Evolutionary conservation across 306 rosid genomes (phyloP).

Genomic region (Vigna unguiculata): DNA sequence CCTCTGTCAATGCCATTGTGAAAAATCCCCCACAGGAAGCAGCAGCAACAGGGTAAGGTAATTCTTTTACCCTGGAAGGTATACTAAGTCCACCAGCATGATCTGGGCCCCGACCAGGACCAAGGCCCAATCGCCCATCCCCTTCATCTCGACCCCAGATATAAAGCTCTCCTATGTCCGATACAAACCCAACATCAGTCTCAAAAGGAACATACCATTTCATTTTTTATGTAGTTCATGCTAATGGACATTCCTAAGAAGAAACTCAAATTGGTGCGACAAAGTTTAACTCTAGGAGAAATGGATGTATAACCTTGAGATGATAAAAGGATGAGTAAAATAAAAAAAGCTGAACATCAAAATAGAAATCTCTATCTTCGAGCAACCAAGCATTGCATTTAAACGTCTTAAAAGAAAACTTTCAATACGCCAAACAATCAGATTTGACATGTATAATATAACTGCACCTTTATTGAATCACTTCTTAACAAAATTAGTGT

Average conservation of each 20-base stretch:
- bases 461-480: slow-evolving; percentile 21
- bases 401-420: background rate
- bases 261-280: slow-evolving; percentile 5
- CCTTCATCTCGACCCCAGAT: slow-evolving; percentile 98
- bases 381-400: slow-evolving; percentile 11
- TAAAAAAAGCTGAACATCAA: slow-evolving; percentile 14
- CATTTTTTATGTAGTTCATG: slow-evolving; percentile 6
- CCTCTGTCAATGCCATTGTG: slow-evolving; percentile 75
- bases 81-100: slow-evolving; percentile 88
- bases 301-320: background rate
- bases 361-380: slow-evolving; percentile 1
- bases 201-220: slow-evolving; percentile 8
- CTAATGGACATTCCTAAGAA: background rate
- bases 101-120: slow-evolving; percentile 89
- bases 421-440: background rate
- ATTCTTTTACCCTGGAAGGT: slow-evolving; percentile 79
- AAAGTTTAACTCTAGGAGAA: background rate
- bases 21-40: slow-evolving; percentile 95
- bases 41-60: slow-evolving; percentile 73
- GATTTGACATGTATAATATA: slow-evolving; percentile 8
- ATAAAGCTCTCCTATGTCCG: slow-evolving; percentile 78
- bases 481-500: slow-evolving; percentile 1
- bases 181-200: slow-evolving; percentile 35
- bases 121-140: slow-evolving; percentile 96
- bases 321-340: background rate